Evolutionary conservation across 306 rosid genomes (phyloP).

Genomic region (Calophaca sinica): DNA sequence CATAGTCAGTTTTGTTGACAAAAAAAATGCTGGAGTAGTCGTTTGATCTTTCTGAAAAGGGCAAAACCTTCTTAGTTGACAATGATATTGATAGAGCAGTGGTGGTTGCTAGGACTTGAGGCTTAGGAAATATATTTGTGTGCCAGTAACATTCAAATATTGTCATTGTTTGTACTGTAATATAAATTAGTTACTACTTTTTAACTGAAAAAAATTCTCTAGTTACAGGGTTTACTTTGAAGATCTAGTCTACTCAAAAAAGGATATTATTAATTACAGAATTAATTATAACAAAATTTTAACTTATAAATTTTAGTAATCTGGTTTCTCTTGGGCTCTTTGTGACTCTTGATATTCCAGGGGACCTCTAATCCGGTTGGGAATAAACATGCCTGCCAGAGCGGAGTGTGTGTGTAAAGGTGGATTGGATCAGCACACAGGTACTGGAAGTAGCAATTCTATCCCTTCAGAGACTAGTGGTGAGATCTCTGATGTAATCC

Average conservation of each 20-base stretch:
- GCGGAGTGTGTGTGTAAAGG: slow-evolving; percentile 55
- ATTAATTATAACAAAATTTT: background rate
- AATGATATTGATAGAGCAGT: slow-evolving; percentile 42
- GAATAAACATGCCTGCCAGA: slow-evolving; percentile 63
- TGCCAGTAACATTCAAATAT: background rate
- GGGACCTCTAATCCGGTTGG: slow-evolving; percentile 61
- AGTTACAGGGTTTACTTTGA: background rate
- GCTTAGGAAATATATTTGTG: background rate
- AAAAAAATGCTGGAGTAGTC: slow-evolving; percentile 48
- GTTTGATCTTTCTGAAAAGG: slow-evolving; percentile 39
- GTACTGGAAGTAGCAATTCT: slow-evolving; percentile 56
- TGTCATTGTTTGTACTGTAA: background rate
- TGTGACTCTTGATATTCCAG: slow-evolving; percentile 45
- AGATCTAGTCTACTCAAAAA: slow-evolving; percentile 5
- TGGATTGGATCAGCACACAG: slow-evolving; percentile 58
- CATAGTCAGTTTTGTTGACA: slow-evolving; percentile 44
- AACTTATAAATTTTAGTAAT: background rate
- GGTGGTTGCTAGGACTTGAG: slow-evolving; percentile 39
- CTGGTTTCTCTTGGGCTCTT: slow-evolving; percentile 3
- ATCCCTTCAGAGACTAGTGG: slow-evolving; percentile 49
- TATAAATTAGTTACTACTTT: too few species aligned
- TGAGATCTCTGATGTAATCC: slow-evolving; percentile 61
- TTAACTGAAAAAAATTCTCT: too few species aligned
- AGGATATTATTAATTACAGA: slow-evolving; percentile 16
- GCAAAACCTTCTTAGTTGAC: slow-evolving; percentile 45